phyloP scores from a whole-genome alignment of 441 rosid species.

The Erodium trifolium region DNA sequence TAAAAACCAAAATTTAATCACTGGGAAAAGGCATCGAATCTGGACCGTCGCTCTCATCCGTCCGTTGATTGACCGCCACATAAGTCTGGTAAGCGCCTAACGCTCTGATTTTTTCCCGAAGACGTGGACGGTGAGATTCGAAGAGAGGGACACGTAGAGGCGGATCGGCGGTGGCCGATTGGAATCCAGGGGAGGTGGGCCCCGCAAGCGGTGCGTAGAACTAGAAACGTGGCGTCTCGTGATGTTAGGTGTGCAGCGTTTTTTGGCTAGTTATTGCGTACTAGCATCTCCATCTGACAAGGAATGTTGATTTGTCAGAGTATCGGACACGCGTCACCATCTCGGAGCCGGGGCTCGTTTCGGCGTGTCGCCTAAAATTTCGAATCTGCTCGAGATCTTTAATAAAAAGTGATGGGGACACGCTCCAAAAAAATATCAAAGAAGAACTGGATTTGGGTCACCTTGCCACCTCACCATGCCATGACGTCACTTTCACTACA shows the following conservation, averaged over 20 bases:
- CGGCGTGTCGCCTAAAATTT: constrained; percentile 19
- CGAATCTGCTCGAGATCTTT: constrained; percentile 5
- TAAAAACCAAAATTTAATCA: too few relatives aligned
- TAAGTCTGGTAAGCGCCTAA: constrained; percentile 19
- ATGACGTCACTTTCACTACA: too few relatives aligned
- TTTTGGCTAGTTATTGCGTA: constrained; percentile 1
- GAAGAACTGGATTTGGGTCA: too few relatives aligned
- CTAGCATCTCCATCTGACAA: constrained; percentile 8
- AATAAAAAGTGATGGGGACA: too few relatives aligned
- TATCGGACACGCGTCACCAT: constrained; percentile 25
- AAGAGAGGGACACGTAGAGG: constrained; percentile 23
- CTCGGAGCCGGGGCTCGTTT: constrained; percentile 18
- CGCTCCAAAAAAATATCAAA: too few relatives aligned
- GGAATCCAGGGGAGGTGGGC: constrained; percentile 16
- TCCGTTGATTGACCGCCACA: constrained; percentile 27
- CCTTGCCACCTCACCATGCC: too few relatives aligned
- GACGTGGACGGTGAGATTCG: constrained; percentile 37
- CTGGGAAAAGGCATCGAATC: constrained; percentile 11
- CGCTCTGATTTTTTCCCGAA: constrained; percentile 17
- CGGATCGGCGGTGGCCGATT: constrained; percentile 4
- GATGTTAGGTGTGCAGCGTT: not conserved
- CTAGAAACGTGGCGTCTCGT: constrained; percentile 33
- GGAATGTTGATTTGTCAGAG: constrained; percentile 14
- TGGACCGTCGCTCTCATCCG: constrained; percentile 17
- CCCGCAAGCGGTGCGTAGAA: constrained; percentile 20